Evolutionary conservation across 495 filamentous ascomycete species (phyloP).

Genomic region (Xylaria flabelliformis): DNA sequence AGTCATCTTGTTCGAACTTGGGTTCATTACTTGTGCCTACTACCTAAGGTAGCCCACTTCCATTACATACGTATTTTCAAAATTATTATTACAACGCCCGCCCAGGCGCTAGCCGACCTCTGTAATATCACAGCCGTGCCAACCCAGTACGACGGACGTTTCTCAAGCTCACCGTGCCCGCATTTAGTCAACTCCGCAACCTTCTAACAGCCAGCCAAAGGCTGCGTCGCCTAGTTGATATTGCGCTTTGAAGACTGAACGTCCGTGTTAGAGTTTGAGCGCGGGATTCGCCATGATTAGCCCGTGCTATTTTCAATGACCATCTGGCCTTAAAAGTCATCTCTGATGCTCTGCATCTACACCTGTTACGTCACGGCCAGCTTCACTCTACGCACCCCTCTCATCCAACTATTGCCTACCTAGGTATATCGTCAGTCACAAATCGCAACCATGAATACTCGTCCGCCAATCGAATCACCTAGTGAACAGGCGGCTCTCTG

Average conservation of each 20-base stretch:
- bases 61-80: conserved; percentile 7
- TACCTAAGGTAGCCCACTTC: neutral
- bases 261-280: conserved; percentile 2
- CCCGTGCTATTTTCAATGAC: conserved; percentile 25
- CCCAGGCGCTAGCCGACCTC: neutral
- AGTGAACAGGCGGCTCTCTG: conserved; percentile 78
- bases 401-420: conserved; percentile 6
- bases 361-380: conserved; percentile 28
- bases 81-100: neutral
- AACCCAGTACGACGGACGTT: conserved; percentile 8
- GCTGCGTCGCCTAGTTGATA: conserved; percentile 6
- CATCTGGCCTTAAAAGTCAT: conserved; percentile 10
- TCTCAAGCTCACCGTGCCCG: conserved; percentile 22
- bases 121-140: neutral
- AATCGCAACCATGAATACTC: conserved; percentile 78
- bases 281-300: conserved; percentile 18
- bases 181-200: conserved; percentile 19
- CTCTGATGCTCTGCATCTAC: conserved; percentile 25
- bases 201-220: neutral
- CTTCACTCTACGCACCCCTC: conserved; percentile 11
- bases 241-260: neutral
- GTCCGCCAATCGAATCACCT: conserved; percentile 81
- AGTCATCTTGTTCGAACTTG: conserved; percentile 4
- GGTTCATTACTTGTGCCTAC: neutral
- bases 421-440: conserved; percentile 17